These are phyloP conservation scores for Anthracocystis setariae DNA, from an alignment of 1,284 basidiomycete species.

Conservation along the genomic window DNA sequence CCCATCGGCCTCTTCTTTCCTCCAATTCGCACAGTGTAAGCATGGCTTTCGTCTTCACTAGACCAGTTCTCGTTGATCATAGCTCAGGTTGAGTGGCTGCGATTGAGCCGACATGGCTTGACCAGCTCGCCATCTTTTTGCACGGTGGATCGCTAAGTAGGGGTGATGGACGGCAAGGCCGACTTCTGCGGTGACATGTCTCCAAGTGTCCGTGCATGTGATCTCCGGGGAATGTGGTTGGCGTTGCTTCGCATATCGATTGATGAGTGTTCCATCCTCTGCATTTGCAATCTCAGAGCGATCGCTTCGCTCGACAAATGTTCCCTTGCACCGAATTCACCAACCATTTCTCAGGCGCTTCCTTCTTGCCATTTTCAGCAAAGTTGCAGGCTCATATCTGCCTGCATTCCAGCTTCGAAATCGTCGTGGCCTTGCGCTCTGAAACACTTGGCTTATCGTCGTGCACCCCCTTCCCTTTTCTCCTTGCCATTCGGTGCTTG, in stretches of 20 bases:
- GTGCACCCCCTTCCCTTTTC: background rate
- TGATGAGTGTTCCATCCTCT: constrained; percentile 1
- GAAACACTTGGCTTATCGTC: background rate
- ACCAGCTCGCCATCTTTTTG: background rate
- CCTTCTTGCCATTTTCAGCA: too few species aligned
- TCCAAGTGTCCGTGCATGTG: background rate
- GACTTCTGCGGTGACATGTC: background rate
- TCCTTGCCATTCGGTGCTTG: background rate
- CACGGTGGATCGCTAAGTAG: background rate
- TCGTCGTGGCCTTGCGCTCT: background rate
- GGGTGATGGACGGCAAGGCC: too few species aligned
- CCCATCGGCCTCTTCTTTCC: constrained; percentile 16
- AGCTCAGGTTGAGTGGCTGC: background rate
- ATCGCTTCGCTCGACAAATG: background rate
- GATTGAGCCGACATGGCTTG: background rate
- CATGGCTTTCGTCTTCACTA: background rate
- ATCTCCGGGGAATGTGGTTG: background rate
- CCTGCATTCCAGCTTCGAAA: too few species aligned
- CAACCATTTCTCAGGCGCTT: constrained; percentile 5
- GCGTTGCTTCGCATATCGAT: constrained; percentile 3
- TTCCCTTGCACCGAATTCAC: constrained; percentile 5
- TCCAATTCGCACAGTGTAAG: background rate
- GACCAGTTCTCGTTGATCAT: background rate
- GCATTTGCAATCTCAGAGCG: background rate
- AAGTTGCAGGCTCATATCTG: too few species aligned